Conservation (phyloP, 768 basidiomycete genomes). For the Nidularia pulvinata region DNA sequence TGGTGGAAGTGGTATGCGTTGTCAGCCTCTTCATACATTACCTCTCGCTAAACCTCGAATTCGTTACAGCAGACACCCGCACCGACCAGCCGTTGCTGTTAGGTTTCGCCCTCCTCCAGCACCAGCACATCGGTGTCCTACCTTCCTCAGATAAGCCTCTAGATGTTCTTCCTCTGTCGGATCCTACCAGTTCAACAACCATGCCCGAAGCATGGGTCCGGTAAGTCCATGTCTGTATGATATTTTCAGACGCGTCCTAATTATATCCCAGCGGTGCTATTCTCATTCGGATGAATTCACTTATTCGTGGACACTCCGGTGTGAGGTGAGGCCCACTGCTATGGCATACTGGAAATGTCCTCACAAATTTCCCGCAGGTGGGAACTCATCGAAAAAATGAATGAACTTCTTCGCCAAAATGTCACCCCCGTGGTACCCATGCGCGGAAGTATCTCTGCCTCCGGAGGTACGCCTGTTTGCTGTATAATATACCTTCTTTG, state of each 20-base stretch:
- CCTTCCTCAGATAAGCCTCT: conserved; percentile 49
- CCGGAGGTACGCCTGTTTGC: conserved; percentile 51
- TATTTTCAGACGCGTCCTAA: conserved; percentile 33
- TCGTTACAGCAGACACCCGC: conserved; percentile 62
- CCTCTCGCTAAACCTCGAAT: too few species aligned
- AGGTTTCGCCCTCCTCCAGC: conserved; percentile 69
- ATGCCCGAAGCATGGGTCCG: conserved; percentile 93
- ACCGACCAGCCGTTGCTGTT: conserved; percentile 64
- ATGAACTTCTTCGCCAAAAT: conserved; percentile 57
- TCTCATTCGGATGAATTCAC: conserved; percentile 77
- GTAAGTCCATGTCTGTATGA: conserved; percentile 20
- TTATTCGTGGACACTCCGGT: conserved; percentile 81
- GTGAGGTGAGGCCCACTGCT: conserved; percentile 39
- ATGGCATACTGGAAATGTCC: background rate
- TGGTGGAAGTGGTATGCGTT: conserved; percentile 61
- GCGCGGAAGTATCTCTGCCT: conserved; percentile 76
- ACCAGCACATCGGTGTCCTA: conserved; percentile 71
- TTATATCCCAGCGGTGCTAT: conserved; percentile 64
- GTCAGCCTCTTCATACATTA: too few species aligned
- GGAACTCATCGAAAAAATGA: conserved; percentile 75
- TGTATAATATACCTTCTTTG: too few species aligned
- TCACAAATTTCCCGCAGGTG: conserved; percentile 30
- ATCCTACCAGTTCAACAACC: conserved; percentile 60
- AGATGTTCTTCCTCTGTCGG: conserved; percentile 60
- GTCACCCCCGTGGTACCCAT: conserved; percentile 80